phyloP scores from a whole-genome alignment of 2,329 filamentous ascomycete species.

The Ascochyta pisi region DNA sequence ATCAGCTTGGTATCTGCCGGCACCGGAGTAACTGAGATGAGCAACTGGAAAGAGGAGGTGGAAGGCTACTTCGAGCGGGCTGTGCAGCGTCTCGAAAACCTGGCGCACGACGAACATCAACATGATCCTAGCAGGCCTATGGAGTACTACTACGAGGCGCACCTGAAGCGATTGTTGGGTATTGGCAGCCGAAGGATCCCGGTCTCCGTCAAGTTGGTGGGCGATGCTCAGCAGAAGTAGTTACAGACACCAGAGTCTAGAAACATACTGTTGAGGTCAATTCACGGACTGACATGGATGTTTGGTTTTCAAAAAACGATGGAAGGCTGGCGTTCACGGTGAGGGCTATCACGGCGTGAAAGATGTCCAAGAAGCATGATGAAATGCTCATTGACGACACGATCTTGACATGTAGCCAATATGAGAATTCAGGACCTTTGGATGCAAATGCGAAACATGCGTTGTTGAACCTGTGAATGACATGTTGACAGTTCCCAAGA shows the following conservation, averaged over 20 bases:
- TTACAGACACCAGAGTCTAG: background rate
- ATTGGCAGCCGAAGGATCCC: conserved; percentile 23
- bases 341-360: background rate
- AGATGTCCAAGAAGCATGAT: background rate
- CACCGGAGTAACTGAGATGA: conserved; percentile 43
- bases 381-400: background rate
- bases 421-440: background rate
- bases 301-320: background rate
- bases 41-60: conserved; percentile 44
- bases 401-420: background rate
- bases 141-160: conserved; percentile 34
- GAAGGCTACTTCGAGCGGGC: conserved; percentile 34
- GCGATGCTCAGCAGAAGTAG: background rate
- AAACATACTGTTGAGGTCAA: background rate
- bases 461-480: background rate
- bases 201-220: conserved; percentile 20
- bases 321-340: background rate
- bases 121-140: conserved; percentile 26
- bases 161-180: conserved; percentile 33
- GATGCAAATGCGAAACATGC: background rate
- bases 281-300: background rate
- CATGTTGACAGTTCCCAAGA: no score
- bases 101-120: conserved; percentile 39
- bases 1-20: conserved; percentile 27
- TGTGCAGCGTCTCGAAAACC: conserved; percentile 37